Base-by-base conservation (phyloP, 768 basidiomycete genomes). In the Auricularia auricula-judae region DNA sequence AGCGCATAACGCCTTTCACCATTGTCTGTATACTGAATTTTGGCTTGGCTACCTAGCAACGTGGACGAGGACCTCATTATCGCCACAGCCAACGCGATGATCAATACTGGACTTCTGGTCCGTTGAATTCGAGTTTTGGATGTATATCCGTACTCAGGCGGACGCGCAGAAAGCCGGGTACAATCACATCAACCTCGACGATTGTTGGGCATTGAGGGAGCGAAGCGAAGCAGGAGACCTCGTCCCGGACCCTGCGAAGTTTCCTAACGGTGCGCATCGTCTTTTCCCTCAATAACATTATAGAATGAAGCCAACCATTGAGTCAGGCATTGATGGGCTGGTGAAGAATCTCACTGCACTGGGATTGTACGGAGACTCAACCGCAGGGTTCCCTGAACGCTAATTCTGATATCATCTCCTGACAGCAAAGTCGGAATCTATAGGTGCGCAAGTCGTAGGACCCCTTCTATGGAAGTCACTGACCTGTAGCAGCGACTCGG, bases 121-220 rank as follows among this genome's bases (percentile, higher is more conserved):
- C 39, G 39, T 42, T 42, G 8, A 8, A 14, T 14, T 14, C 8
- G 3, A 29, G 29, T 29, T 29, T 29, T 14, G 39, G 39, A 7
- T 42, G 39, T 42, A 8, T 14, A 42, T 14, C 39, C 8, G 8
- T 42, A 14, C 39, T 8, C 39, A 42, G 39, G 8, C 12, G 39
- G 39, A 8, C 39, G 7, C 12, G 39, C 44, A 86, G 84, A 82
- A 82, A 63, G 78, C 76, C 39, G 86, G 86, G 1, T 87, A 87
- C 68, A 74, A 78, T 63, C 77, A 83, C 67, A 74, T 87, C 65
- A 86, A 85, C 64, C 70, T 87, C 34, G 86, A 87, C 64, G 86
- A 87, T 65, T 87, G 86, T 67, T 87, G 84, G 67, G 80, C 85
- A 2, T 81, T 84, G 72, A 86, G 81, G 68, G 69, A 82, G 58